Conservation (phyloP, 2,329 filamentous ascomycete genomes). For the Huntiella abstrusa region DNA sequence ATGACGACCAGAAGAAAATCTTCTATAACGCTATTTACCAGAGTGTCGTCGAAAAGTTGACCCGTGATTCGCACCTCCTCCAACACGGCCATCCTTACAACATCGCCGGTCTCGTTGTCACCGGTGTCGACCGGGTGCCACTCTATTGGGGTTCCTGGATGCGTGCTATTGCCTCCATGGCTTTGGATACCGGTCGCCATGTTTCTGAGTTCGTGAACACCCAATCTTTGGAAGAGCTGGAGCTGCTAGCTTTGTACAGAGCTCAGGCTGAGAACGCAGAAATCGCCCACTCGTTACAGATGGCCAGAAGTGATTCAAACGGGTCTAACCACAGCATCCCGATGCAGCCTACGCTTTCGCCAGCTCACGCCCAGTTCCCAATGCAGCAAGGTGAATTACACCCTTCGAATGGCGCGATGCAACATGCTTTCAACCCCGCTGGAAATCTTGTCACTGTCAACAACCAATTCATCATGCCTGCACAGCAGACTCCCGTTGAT, state of each 20-base stretch:
- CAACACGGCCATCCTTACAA: too few relatives aligned
- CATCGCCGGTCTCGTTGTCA: too few relatives aligned
- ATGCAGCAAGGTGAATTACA: not conserved
- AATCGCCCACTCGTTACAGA: not conserved
- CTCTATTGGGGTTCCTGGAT: not conserved
- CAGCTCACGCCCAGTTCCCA: too few relatives aligned
- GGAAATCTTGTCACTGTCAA: not conserved
- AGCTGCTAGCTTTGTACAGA: too few relatives aligned
- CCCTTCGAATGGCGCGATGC: not conserved
- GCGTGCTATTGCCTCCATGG: not conserved
- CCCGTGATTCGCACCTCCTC: too few relatives aligned
- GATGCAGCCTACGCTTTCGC: not conserved
- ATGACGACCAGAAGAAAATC: too few relatives aligned
- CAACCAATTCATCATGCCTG: too few relatives aligned
- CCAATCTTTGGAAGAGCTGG: not conserved
- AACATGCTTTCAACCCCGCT: not conserved
- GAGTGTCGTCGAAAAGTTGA: too few relatives aligned
- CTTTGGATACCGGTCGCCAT: not conserved
- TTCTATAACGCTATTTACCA: too few relatives aligned
- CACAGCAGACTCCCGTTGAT: too few relatives aligned
- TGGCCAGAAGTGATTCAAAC: not conserved
- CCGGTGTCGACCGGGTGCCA: not conserved
- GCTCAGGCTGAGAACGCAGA: not conserved
- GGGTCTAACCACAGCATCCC: not conserved
- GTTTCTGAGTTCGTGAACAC: not conserved